Base-by-base conservation (phyloP, 306 rosid species). In the Astragalus membranaceus region DNA sequence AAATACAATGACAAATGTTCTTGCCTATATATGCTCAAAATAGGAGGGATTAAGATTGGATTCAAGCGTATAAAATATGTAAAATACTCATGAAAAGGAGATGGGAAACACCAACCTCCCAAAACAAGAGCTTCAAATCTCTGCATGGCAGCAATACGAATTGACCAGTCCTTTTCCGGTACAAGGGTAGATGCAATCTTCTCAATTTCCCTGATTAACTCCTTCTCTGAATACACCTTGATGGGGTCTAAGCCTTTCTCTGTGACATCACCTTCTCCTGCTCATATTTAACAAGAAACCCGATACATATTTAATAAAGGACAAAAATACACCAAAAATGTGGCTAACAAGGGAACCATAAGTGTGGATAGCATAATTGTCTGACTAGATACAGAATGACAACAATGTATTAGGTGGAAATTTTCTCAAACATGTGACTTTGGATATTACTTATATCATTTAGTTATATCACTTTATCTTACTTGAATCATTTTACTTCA, bases 91-190 rank as follows among this genome's bases (percentile, higher is more conserved):
- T 10, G 66, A 41, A 41, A 37, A 39, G 69, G 9, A 64, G 69
- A 78, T 33, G 35, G 35, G 23, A 70, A 68, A 15, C 70, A 80
- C 87, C 66, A 75, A 95, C 99, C 99, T 89, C 99, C 99, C 73
- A 43, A 84, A 85, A 95, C 85, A 82, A 95, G 93, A 39, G 88
- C 96, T 84, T 95, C 99, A 55, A 91, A 73, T 88, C 95, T 91
- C 82, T 89, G 99, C 92, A 95, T 82, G 44, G 96, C 97, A 77
- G 97, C 84, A 50, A 95, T 91, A 56, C 99, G 92, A 63, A 91
- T 46, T 10, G 95, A 89, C 99, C 99, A 95, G 78, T 95, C 99
- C 87, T 91, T 95, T 64, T 95, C 99, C 14, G 99, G 99, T 75
- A 95, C 93, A 72, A 95, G 97, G 59, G 83, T 95, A 64, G 93